Evolutionary conservation across 2,329 filamentous ascomycete species (phyloP).

Genomic region (Pseudocercospora fuligena): DNA sequence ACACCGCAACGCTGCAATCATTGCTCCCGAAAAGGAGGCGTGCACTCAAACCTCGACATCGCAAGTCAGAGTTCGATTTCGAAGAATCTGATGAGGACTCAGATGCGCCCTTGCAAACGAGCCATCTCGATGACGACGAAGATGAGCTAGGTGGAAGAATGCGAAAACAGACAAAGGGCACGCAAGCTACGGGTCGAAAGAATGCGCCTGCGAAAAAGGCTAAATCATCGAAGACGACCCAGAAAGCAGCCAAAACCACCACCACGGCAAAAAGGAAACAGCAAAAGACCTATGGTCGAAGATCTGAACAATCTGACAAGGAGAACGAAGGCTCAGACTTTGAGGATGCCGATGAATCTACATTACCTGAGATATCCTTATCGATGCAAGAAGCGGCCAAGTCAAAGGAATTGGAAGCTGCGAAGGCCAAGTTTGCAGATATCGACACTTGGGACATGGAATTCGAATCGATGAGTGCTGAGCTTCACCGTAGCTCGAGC

Average conservation of each 20-base stretch:
- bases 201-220: constrained; percentile 28
- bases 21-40: constrained; percentile 50
- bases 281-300: constrained; percentile 35
- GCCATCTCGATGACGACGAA: constrained; percentile 44
- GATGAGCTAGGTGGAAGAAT: constrained; percentile 45
- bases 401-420: constrained; percentile 47
- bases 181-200: constrained; percentile 20
- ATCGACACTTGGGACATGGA: constrained; percentile 57
- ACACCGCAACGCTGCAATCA: constrained; percentile 51
- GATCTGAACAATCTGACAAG: constrained; percentile 48
- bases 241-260: constrained; percentile 19
- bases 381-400: constrained; percentile 40
- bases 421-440: constrained; percentile 55
- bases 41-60: constrained; percentile 27
- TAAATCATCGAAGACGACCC: constrained; percentile 18
- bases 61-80: constrained; percentile 47
- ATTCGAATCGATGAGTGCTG: constrained; percentile 55
- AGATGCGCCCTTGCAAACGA: constrained; percentile 28
- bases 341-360: constrained; percentile 35
- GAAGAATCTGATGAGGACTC: constrained; percentile 43
- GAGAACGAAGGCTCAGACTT: constrained; percentile 45
- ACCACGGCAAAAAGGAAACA: constrained; percentile 19
- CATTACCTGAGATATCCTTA: constrained; percentile 26
- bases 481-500: constrained; percentile 43
- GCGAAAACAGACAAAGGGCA: constrained; percentile 30